Evolutionary conservation across 352 stramenopile species (phyloP), one percentile per base, ranked within the genome.

Genomic region (Phytopythium cucurbitacearum): DNA sequence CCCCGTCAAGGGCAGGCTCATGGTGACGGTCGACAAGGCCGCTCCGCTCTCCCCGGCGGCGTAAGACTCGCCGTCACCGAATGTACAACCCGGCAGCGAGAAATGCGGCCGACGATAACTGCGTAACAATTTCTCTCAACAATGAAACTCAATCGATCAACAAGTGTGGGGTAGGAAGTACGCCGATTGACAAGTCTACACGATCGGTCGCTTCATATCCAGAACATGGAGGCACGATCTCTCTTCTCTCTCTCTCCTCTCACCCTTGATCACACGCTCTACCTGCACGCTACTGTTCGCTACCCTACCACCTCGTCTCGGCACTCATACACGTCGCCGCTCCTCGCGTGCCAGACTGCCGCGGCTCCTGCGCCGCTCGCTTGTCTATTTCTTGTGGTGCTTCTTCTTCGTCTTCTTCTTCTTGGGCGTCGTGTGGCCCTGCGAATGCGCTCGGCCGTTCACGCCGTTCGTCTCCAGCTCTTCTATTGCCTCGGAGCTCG

Each of bases 1-100:
- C 28, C 57, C 57, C 0, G 57, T 73, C 45, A 60, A 67, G 33
- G 57, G 57, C 8, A 15, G 38, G 33, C 45, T 69, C n/a, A 48
- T 59, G 51, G 62, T 56, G 32, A 69, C 54, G 1, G 41, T 63
- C 36, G 46, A 65, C 21, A 45, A 38, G 32, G 45, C 56, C 11
- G 11, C 38, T n/a, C 12, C 48, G 38, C 32, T 39, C 32, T 16
- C 9, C n/a, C 33, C 45, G 7, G 51, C 58, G 15, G 47, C 52
- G 12, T 65, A 39, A 55, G 38, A 36, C 41, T 53, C 21, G 21
- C 21, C 21, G 2, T 28, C 21, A 28, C 21, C 21, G 21, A 28
- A 28, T 28, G 2, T 28, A 28, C 21, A 28, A 28, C 21, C 21
- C 21, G 21, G 21, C 21, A 28, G 21, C 21, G 21, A 28, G 21